Conservation (phyloP, 2,329 filamentous ascomycete species). For the Phoma sp. region DNA sequence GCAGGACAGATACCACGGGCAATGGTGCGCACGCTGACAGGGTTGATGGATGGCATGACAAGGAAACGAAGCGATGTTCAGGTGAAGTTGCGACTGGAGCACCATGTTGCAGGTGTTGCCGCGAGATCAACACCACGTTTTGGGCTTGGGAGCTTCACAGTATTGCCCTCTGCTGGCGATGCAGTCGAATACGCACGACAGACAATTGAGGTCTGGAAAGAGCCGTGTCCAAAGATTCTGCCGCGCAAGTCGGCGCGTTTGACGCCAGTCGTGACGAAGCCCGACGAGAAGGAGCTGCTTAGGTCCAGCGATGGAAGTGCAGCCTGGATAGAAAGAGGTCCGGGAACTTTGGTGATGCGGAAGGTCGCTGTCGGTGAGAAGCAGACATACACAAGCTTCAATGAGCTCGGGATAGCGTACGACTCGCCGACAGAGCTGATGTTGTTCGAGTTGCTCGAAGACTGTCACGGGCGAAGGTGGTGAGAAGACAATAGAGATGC, state of each 20-base stretch:
- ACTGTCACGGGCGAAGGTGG: constrained; percentile 11
- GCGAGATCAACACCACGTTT: constrained; percentile 15
- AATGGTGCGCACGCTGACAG: constrained; percentile 27
- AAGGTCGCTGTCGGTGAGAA: neutral
- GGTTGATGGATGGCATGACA: constrained; percentile 23
- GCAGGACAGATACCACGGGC: constrained; percentile 24
- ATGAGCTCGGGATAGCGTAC: constrained; percentile 9
- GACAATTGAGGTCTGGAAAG: constrained; percentile 20
- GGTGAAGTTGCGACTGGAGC: constrained; percentile 21
- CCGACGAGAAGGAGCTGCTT: constrained; percentile 10
- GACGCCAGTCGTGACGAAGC: constrained; percentile 9
- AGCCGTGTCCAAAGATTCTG: constrained; percentile 3
- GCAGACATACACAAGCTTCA: constrained; percentile 5
- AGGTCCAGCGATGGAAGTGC: neutral
- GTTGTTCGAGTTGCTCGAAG: constrained; percentile 12
- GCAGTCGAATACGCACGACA: neutral
- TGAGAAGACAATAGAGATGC: neutral
- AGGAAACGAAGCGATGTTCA: constrained; percentile 21
- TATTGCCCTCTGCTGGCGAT: neutral
- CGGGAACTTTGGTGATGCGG: constrained; percentile 7
- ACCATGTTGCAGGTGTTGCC: constrained; percentile 17
- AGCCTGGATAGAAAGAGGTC: constrained; percentile 3
- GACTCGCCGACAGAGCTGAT: constrained; percentile 16
- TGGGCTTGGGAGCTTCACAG: constrained; percentile 23
- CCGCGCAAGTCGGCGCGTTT: constrained; percentile 14